Conservation (phyloP, 768 basidiomycete species). For the Tephrocybe sp. region DNA sequence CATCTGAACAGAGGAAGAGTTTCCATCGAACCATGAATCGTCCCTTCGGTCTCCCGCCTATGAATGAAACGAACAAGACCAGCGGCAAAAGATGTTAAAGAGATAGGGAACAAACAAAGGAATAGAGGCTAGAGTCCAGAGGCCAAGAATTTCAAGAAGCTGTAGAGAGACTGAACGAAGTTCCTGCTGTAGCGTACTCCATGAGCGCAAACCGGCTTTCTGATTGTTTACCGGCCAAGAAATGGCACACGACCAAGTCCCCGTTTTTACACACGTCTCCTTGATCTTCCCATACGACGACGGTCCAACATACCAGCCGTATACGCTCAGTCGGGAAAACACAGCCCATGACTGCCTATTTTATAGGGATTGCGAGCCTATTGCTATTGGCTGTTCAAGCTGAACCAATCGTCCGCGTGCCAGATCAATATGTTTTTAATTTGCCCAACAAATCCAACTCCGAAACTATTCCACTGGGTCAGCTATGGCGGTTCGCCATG, state of each 20-base stretch:
- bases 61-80: no score
- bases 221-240: no score
- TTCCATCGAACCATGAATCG: no score
- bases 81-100: no score
- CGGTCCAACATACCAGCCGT: not conserved
- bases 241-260: conserved; percentile 6
- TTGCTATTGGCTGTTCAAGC: conserved; percentile 15
- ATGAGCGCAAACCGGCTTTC: no score
- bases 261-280: conserved; percentile 6
- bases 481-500: conserved; percentile 19
- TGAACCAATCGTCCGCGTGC: not conserved
- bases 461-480: conserved; percentile 11
- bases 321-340: not conserved
- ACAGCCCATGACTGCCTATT: not conserved
- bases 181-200: no score
- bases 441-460: not conserved
- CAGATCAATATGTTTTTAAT: conserved; percentile 14
- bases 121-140: no score
- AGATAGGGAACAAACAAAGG: no score
- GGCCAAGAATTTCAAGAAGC: no score
- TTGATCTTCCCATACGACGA: not conserved
- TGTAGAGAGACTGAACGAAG: no score
- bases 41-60: no score
- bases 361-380: conserved; percentile 12
- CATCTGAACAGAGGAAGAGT: no score